Percentiles rank a stretch among this genome's conserved stretches.
These are phyloP conservation scores for Trypanosoma avium DNA, from an alignment of 208 protist species.

Conservation along the genomic window DNA sequence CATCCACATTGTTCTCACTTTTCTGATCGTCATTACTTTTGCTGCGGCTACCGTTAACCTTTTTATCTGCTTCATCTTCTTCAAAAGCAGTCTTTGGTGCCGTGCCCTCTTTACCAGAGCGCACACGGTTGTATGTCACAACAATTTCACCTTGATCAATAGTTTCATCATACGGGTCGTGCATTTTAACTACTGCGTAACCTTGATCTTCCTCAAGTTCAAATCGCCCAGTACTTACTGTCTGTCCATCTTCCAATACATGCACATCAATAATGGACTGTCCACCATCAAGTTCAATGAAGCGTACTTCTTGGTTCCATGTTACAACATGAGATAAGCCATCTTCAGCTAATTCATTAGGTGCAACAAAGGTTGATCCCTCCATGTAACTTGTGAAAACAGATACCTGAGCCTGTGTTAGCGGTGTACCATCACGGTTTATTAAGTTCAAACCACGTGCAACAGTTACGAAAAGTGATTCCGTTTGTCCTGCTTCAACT, in stretches of 20 bases:
- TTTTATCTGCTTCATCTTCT: neutral
- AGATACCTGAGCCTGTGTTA: slow-evolving; percentile 52
- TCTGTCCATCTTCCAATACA: slow-evolving; percentile 54
- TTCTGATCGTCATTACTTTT: slow-evolving; percentile 9
- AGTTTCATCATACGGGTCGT: slow-evolving; percentile 42
- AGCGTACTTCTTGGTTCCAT: slow-evolving; percentile 90
- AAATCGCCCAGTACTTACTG: slow-evolving; percentile 49
- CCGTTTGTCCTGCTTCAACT: slow-evolving; percentile 17
- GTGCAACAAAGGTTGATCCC: slow-evolving; percentile 60
- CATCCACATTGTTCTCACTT: slow-evolving; percentile 11
- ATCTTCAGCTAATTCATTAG: slow-evolving; percentile 38
- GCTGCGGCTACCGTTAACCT: neutral
- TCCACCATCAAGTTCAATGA: slow-evolving; percentile 63
- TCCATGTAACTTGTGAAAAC: slow-evolving; percentile 76
- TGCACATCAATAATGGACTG: slow-evolving; percentile 58
- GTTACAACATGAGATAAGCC: slow-evolving; percentile 47
- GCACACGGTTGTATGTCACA: slow-evolving; percentile 75
- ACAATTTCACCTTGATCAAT: slow-evolving; percentile 65
- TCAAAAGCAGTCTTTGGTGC: too few relatives aligned
- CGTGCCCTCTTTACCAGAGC: slow-evolving; percentile 16
- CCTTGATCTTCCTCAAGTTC: slow-evolving; percentile 42
- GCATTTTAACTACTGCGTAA: slow-evolving; percentile 60
- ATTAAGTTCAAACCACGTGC: slow-evolving; percentile 72
- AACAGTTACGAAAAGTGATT: slow-evolving; percentile 82
- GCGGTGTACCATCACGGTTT: slow-evolving; percentile 35